A percentile compares a stretch with the other conserved stretches of the same genome.
Evolutionary conservation across 768 basidiomycete species (phyloP).

Genomic region (Russula dissimulans): DNA sequence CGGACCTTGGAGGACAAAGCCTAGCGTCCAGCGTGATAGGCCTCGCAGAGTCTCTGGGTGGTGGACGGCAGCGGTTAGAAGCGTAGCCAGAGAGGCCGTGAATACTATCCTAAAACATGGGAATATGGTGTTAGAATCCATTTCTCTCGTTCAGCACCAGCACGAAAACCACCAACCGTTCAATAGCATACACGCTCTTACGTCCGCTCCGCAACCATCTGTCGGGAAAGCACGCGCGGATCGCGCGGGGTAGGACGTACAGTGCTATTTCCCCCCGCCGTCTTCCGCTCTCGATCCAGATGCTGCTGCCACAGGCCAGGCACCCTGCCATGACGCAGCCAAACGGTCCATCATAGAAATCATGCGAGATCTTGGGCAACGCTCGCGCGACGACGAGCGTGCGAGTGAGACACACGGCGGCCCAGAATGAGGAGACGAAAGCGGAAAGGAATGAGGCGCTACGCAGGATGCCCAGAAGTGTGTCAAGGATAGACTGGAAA

Average conservation of each 20-base stretch:
- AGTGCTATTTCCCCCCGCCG: constrained; percentile 72
- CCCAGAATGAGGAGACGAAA: constrained; percentile 66
- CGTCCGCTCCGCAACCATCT: constrained; percentile 40
- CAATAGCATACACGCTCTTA: constrained; percentile 33
- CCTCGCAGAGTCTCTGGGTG: constrained; percentile 60
- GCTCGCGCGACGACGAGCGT: constrained; percentile 54
- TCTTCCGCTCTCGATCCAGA: constrained; percentile 66
- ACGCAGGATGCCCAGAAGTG: constrained; percentile 43
- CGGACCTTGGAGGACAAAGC: constrained; percentile 56
- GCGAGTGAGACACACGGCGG: constrained; percentile 58
- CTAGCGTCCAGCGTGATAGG: constrained; percentile 60
- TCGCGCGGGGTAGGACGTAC: constrained; percentile 65
- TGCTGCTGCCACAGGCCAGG: constrained; percentile 62
- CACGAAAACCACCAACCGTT: constrained; percentile 39
- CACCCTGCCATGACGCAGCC: constrained; percentile 61
- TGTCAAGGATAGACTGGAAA: constrained; percentile 32
- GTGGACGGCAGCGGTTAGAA: constrained; percentile 56
- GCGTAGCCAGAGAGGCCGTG: constrained; percentile 51
- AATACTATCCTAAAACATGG: constrained; percentile 42
- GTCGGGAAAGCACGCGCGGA: constrained; percentile 54
- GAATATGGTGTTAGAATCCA: neutral
- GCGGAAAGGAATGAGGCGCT: constrained; percentile 65
- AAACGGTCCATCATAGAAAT: constrained; percentile 71
- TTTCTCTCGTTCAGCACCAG: neutral
- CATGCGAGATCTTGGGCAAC: constrained; percentile 60